Evolutionary conservation across 1,284 basidiomycete species (phyloP), one percentile per base, ranked within the genome.

Genomic region (Apiotrichum gracile): DNA sequence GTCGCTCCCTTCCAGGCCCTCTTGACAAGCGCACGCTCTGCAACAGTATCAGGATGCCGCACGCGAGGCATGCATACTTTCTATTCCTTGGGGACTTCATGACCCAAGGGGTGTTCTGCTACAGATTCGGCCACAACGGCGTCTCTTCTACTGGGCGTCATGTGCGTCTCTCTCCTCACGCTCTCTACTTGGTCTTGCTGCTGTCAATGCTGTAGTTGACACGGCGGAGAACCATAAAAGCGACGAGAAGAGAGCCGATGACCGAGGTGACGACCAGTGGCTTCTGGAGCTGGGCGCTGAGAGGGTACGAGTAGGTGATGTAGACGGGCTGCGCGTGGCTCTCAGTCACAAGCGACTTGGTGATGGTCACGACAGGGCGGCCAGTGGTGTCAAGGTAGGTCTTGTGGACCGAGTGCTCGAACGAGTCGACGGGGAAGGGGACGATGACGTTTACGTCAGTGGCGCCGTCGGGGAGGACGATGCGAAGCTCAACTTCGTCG

Each of bases 381-480:
- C 96, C 94, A 22, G 81, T 81, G n/a, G 92, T 91, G 73, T 98
- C 94, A 37, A 98, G 83, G 75, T 96, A 98, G 8, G 90, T 89
- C 61, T 83, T 83, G 67, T 89, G 86, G 13, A 80, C 85, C 10
- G 81, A 81, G 51, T 83, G 76, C 43, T 73, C 75, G 62, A 83
- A 83, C 26, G 78, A 77, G 59, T 85, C 75, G 8, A 89, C 81
- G 1, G 84, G 77, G 78, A 94, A 97, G 2, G 94, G 92, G 4
- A 85, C 76, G 48, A 78, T 78, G 54, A 90, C 82, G 58, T 86
- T 79, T 60, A 93, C 78, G 63, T 93, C 84, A 50, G 90, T 86
- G 17, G 94, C 91, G 16, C 92, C 93, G 70, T 99, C 94, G 0
- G 96, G 96, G 24, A 99, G 75, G 57, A 96, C 81, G 57, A 98